phyloP scores from a whole-genome alignment of 129 eudicot genomes.

The Heracleum sosnowskyi region DNA sequence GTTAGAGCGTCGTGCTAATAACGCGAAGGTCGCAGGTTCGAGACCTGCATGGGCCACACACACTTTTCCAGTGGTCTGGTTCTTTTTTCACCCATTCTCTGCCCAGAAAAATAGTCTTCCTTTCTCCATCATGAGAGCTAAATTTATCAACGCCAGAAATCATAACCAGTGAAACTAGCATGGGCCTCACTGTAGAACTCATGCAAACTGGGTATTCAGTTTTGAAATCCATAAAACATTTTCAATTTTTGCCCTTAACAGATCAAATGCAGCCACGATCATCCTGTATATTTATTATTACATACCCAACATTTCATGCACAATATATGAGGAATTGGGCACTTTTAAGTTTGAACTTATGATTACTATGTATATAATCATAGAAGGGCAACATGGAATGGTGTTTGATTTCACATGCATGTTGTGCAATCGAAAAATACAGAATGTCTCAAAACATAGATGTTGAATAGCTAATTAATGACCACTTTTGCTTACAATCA shows the following conservation, averaged over 20 bases:
- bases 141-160: too few species aligned
- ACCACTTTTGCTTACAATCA: background rate
- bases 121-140: background rate
- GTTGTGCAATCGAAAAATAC: background rate
- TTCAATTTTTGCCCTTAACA: too few species aligned
- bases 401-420: background rate
- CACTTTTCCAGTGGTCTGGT: too few species aligned
- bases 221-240: too few species aligned
- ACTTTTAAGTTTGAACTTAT: background rate
- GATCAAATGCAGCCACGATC: too few species aligned
- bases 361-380: background rate
- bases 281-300: too few species aligned
- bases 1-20: constrained; percentile 98
- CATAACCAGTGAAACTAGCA: too few species aligned
- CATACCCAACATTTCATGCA: background rate
- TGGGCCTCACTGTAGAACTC: too few species aligned
- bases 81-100: background rate
- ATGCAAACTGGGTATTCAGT: background rate
- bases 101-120: background rate
- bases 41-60: constrained; percentile 83
- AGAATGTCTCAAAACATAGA: background rate
- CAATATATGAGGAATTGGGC: background rate
- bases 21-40: constrained; percentile 91
- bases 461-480: background rate
- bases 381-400: background rate